A percentile compares a stretch with the other conserved stretches of the same genome.
Conservation (phyloP, 164 flowering plant species). For the Pachysandra terminalis region DNA sequence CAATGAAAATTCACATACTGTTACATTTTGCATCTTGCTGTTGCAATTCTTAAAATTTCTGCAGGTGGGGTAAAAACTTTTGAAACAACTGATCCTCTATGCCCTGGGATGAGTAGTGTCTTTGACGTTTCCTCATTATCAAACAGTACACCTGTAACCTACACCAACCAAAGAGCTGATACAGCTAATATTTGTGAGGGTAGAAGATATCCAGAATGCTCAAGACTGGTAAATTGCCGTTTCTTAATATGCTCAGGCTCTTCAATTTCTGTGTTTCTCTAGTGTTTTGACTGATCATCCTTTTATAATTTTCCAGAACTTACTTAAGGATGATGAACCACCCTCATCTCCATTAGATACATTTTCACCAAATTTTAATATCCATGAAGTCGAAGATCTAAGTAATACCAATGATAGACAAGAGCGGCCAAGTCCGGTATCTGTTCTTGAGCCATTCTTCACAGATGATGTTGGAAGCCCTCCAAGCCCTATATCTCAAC, state of each 20-base stretch:
- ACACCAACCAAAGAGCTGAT: constrained; percentile 23
- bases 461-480: constrained; percentile 67
- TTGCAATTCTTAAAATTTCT: constrained; percentile 9
- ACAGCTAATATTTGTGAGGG: constrained; percentile 20
- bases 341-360: constrained; percentile 20
- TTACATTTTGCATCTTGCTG: neutral
- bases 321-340: constrained; percentile 22
- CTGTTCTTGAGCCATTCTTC: constrained; percentile 73
- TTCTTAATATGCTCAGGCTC: neutral
- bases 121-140: constrained; percentile 25
- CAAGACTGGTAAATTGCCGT: constrained; percentile 31
- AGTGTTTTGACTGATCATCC: neutral
- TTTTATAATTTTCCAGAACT: constrained; percentile 31
- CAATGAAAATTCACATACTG: neutral
- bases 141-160: constrained; percentile 11
- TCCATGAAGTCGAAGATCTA: constrained; percentile 27
- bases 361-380: constrained; percentile 26
- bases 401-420: constrained; percentile 33
- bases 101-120: constrained; percentile 17
- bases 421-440: constrained; percentile 84
- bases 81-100: constrained; percentile 20
- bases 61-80: constrained; percentile 29
- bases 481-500: constrained; percentile 25
- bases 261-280: no score
- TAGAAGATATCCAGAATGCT: constrained; percentile 19